Base-by-base conservation (phyloP, 2,329 filamentous ascomycete species). In the Microdochium paspali region DNA sequence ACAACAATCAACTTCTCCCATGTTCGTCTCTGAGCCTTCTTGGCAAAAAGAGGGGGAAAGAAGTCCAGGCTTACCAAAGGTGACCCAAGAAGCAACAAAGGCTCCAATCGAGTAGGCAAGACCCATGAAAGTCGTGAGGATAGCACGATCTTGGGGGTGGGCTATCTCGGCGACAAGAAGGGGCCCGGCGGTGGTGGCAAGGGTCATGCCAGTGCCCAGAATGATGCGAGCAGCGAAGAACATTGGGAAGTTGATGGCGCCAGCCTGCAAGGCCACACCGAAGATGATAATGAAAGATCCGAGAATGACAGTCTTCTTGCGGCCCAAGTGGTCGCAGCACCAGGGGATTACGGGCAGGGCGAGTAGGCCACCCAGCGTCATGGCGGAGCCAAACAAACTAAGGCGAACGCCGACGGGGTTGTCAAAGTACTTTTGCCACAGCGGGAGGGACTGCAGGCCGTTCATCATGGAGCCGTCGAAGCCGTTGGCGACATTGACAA, bases 391-490 rank as follows among this genome's bases (percentile, higher is more conserved):
- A 20, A 61, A 48, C 3, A 59, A 50, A 40, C 60, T 60, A 15
- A 61, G 51, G 9, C 53, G 39, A 32, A 54, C 52, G n/a, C 56
- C 57, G 12, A 44, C 24, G 5, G 59, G 59, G 12, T 56, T 52
- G 26, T 56, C 54, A 28, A 67, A 63, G 50, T 66, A 66, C 4
- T 47, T 43, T 44, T 59, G 56, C 65, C 66, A 68, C 46, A 60
- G 52, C 1, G 52, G 28, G 1, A 62, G 51, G 1, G 63, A 54
- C 49, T 67, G 65, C 2, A 67, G 53, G 12, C 63, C 66, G 46
- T 68, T 67, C 60, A 65, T 65, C 39, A 68, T 53, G 4, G 63
- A 64, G 10, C 59, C 68, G 60, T 70, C 67, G 44, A 67, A 71
- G 4, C 68, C 68, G 21, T 58, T 61, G 3, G 65, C 52, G 47